A percentile compares a stretch with the other conserved stretches of the same genome.
Evolutionary conservation across 352 stramenopile species (phyloP).

Genomic region (Globisporangium okanoganense): DNA sequence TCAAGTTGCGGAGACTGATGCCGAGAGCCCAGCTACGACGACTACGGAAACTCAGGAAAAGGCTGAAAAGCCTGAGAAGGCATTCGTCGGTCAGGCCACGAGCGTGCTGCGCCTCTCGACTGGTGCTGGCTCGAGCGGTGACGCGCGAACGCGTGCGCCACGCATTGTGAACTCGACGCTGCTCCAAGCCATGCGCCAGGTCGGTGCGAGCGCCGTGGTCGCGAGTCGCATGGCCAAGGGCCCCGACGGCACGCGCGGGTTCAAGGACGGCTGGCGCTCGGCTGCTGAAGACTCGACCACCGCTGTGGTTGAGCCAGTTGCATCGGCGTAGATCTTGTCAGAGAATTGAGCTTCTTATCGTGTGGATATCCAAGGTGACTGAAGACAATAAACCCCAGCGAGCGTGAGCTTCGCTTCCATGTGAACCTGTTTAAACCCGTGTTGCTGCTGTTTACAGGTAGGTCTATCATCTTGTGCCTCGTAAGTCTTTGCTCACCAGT

Average conservation of each 20-base stretch:
- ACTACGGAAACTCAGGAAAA: constrained; percentile 3
- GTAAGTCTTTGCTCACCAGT: not conserved
- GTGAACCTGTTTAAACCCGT: not conserved
- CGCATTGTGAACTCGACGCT: constrained; percentile 67
- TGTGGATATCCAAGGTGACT: not conserved
- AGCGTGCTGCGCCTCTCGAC: constrained; percentile 45
- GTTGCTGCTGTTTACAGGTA: not conserved
- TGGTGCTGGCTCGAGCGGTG: constrained; percentile 10
- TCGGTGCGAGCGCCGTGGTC: constrained; percentile 55
- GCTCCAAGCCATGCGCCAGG: constrained; percentile 58
- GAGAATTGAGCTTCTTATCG: not conserved
- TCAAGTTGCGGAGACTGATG: constrained; percentile 12
- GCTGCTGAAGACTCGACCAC: not conserved
- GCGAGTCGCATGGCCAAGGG: constrained; percentile 70
- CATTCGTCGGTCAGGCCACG: constrained; percentile 32
- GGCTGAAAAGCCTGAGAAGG: not conserved
- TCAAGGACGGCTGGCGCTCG: constrained; percentile 50
- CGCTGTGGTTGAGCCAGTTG: not conserved
- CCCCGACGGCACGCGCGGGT: constrained; percentile 68
- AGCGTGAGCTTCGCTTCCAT: not conserved
- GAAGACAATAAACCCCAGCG: constrained; percentile 5
- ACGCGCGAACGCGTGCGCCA: constrained; percentile 28
- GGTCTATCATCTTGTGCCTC: not conserved
- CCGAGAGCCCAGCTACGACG: not conserved
- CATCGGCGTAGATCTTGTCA: not conserved